Evolutionary conservation across 2,329 filamentous ascomycete species (phyloP).

Genomic region (Kalmusia sp.): DNA sequence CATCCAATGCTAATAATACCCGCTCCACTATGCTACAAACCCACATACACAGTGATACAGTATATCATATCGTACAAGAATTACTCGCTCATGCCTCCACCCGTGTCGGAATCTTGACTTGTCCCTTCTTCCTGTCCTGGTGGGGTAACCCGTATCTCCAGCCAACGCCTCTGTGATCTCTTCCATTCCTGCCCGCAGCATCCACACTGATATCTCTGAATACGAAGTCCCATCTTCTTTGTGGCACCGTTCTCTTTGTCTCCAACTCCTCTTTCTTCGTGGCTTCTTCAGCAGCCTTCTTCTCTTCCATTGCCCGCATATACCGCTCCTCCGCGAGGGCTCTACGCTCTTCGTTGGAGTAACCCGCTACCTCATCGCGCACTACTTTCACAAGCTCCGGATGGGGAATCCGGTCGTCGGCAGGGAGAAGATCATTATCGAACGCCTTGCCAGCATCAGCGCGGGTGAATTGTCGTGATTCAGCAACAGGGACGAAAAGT

Average conservation of each 20-base stretch:
- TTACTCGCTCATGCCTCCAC: conserved; percentile 53
- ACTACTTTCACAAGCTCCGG: conserved; percentile 62
- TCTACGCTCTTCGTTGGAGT: conserved; percentile 42
- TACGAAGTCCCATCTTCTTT: conserved; percentile 65
- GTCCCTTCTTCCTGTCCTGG: conserved; percentile 68
- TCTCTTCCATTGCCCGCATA: conserved; percentile 40
- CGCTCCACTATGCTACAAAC: conserved; percentile 28
- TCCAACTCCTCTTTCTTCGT: conserved; percentile 53
- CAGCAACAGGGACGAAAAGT: conserved; percentile 69
- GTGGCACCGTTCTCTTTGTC: conserved; percentile 52
- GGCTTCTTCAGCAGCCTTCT: conserved; percentile 49
- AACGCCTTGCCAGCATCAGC: conserved; percentile 70
- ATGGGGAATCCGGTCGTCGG: conserved; percentile 69
- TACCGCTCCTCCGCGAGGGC: conserved; percentile 39
- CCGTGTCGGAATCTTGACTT: conserved; percentile 68
- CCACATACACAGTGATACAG: conserved; percentile 29
- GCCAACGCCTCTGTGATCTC: conserved; percentile 61
- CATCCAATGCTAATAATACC: conserved; percentile 11
- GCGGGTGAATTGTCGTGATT: conserved; percentile 70
- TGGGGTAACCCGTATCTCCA: conserved; percentile 68
- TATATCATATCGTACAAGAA: conserved; percentile 32
- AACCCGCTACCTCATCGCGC: conserved; percentile 42
- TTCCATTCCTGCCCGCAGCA: conserved; percentile 62
- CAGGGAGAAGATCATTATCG: conserved; percentile 63
- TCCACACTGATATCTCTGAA: conserved; percentile 65